Conservation (phyloP, 805 yeast species). For the Kazachstania kunashirensis region DNA sequence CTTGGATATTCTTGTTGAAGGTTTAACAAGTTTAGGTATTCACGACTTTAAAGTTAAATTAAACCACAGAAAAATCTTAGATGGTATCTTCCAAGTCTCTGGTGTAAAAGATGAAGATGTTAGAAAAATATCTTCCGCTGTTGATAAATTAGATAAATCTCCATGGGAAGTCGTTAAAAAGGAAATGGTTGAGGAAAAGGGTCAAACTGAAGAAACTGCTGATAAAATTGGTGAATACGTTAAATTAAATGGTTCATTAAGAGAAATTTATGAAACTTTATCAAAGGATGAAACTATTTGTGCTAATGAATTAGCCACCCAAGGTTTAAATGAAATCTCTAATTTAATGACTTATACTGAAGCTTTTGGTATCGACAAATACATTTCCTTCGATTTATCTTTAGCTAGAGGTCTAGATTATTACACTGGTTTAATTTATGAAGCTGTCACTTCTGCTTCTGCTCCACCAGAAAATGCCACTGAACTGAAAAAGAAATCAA, state of each 20-base stretch:
- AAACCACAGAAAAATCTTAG: conserved; percentile 91
- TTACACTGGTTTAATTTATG: conserved; percentile 94
- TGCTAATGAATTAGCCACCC: conserved; percentile 60
- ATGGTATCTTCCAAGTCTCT: conserved; percentile 90
- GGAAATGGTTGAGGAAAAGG: conserved; percentile 88
- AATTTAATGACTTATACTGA: conserved; percentile 66
- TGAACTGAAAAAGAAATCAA: conserved; percentile 47
- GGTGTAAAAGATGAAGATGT: conserved; percentile 94
- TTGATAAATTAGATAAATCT: conserved; percentile 87
- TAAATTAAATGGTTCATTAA: conserved; percentile 67
- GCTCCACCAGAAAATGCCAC: conserved; percentile 87
- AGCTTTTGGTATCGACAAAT: conserved; percentile 64
- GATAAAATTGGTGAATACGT: conserved; percentile 89
- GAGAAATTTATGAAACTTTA: conserved; percentile 49
- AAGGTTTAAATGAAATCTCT: conserved; percentile 75
- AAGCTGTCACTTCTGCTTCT: conserved; percentile 88
- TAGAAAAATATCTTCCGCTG: conserved; percentile 87
- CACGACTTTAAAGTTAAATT: conserved; percentile 82
- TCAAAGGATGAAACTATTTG: conserved; percentile 47
- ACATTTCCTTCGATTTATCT: conserved; percentile 81
- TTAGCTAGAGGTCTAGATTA: conserved; percentile 96
- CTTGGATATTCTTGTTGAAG: conserved; percentile 73
- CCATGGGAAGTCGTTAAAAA: conserved; percentile 93
- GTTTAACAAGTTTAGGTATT: conserved; percentile 75
- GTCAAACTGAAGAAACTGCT: conserved; percentile 84